Conservation (phyloP, 75 land plant species). For the Azolla pinnata region DNA sequence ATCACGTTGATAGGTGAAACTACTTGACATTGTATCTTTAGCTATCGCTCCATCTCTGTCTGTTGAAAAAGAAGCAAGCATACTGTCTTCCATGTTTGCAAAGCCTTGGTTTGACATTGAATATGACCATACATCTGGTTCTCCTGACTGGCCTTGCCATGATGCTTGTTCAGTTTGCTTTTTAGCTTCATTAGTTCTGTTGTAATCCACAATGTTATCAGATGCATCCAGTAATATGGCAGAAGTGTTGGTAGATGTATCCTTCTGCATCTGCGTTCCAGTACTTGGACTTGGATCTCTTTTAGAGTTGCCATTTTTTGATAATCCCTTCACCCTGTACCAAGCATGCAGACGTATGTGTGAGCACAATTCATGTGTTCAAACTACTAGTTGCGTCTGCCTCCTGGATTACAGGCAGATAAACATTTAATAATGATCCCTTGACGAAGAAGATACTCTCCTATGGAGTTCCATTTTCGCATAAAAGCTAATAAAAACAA, state of each 20-base stretch:
- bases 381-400: too few species aligned
- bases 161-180: not conserved
- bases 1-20: not conserved
- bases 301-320: constrained; percentile 74
- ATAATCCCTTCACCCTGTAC: constrained; percentile 93
- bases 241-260: not conserved
- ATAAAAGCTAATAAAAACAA: too few species aligned
- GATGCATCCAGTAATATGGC: not conserved
- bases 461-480: too few species aligned
- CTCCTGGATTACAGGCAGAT: too few species aligned
- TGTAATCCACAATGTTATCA: not conserved
- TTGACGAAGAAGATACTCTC: too few species aligned
- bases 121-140: not conserved
- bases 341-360: not conserved
- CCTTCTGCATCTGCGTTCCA: constrained; percentile 6
- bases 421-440: too few species aligned
- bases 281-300: constrained; percentile 39
- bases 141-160: not conserved
- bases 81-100: constrained; percentile 4
- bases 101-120: not conserved
- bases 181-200: not conserved
- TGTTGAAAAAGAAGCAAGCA: constrained; percentile 1
- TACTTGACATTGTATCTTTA: constrained; percentile 4
- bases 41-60: constrained; percentile 6
- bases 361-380: not conserved